These are phyloP conservation scores for Lactifluus volemus DNA, from an alignment of 768 basidiomycete genomes.

Conservation along the genomic window DNA sequence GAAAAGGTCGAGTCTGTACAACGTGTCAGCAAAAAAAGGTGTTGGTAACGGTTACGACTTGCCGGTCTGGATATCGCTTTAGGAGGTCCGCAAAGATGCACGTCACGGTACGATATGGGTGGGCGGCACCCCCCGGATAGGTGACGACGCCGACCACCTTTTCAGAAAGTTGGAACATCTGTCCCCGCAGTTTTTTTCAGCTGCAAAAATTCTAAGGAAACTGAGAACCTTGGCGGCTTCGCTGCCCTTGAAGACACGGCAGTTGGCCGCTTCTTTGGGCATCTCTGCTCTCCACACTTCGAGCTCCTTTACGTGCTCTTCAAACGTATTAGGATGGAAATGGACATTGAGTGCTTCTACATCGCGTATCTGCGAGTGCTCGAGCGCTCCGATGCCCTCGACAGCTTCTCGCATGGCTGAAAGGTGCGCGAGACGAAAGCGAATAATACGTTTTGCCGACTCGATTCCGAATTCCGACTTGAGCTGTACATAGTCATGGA, in stretches of 20 bases:
- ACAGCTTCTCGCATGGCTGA: conserved; percentile 40
- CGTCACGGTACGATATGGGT: conserved; percentile 64
- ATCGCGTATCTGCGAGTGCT: conserved; percentile 46
- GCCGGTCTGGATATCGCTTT: conserved; percentile 41
- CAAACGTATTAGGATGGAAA: conserved; percentile 34
- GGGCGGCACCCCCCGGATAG: conserved; percentile 51
- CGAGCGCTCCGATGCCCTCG: conserved; percentile 42
- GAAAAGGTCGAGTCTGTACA: conserved; percentile 45
- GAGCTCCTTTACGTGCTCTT: conserved; percentile 37
- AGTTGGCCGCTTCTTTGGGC: conserved; percentile 36
- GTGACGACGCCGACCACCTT: conserved; percentile 42
- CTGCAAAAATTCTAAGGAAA: no score
- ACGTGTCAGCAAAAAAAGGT: no score
- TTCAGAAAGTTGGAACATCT: conserved; percentile 45
- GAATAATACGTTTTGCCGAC: conserved; percentile 43
- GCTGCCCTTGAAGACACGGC: conserved; percentile 25
- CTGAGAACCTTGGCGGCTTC: conserved; percentile 28
- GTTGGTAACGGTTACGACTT: conserved; percentile 15
- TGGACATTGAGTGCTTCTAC: conserved; percentile 55
- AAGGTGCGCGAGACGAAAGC: conserved; percentile 55
- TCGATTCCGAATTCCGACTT: conserved; percentile 38
- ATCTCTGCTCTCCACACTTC: conserved; percentile 40
- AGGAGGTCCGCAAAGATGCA: conserved; percentile 47
- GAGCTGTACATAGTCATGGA: conserved; percentile 46
- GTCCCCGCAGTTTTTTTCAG: background rate